phyloP scores from a whole-genome alignment of 23 red algal species.

The Pyropia haitanensis region DNA sequence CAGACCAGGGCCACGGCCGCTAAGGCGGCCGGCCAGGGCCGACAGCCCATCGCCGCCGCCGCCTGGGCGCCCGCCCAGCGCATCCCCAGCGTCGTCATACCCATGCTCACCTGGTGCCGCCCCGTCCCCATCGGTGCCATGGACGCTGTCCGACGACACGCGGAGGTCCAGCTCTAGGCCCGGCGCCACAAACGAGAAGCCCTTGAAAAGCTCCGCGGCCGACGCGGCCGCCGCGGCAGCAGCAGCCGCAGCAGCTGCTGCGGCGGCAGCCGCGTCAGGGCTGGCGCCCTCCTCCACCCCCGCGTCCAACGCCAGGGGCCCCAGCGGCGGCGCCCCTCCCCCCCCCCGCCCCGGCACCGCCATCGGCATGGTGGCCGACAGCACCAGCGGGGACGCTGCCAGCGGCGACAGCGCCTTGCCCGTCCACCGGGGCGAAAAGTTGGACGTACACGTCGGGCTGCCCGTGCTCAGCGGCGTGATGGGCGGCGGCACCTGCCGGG shows the following conservation, averaged over 20 bases:
- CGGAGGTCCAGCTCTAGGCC: slow-evolving; percentile 62
- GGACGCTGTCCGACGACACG: slow-evolving; percentile 8
- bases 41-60: not conserved
- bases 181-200: slow-evolving; percentile 68
- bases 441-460: slow-evolving; percentile 20
- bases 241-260: slow-evolving; percentile 13
- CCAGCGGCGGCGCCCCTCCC: not conserved
- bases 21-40: not conserved
- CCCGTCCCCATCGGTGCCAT: not conserved
- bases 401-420: slow-evolving; percentile 24
- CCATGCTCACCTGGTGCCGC: not conserved
- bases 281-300: not conserved
- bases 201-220: slow-evolving; percentile 42
- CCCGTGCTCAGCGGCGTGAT: slow-evolving; percentile 32
- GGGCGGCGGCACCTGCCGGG: slow-evolving; percentile 25
- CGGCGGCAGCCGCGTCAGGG: slow-evolving; percentile 4
- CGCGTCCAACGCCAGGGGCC: slow-evolving; percentile 3
- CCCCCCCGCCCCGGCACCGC: not conserved
- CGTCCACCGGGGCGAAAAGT: slow-evolving; percentile 40
- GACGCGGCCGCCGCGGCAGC: not conserved
- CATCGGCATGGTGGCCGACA: not conserved
- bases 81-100: not conserved
- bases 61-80: not conserved
- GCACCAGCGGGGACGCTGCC: slow-evolving; percentile 21
- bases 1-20: not conserved